Evolutionary conservation across 305 asterid genomes (phyloP).

Genomic region (Fraxinus angustifolia): DNA sequence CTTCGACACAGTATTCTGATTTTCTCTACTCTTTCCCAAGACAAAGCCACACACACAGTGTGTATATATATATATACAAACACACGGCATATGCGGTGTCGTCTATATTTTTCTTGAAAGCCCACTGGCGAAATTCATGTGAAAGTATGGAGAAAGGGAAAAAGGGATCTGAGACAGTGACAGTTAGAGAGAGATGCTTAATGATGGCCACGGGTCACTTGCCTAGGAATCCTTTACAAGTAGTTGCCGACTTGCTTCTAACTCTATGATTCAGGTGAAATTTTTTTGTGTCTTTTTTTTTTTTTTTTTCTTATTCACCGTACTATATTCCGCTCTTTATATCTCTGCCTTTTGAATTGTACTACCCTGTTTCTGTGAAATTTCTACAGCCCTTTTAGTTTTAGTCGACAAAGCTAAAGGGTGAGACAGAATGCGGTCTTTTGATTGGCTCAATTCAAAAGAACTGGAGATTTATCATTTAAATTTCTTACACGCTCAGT

Average conservation of each 20-base stretch:
- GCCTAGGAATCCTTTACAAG: constrained; percentile 33
- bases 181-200: constrained; percentile 20
- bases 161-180: constrained; percentile 50
- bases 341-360: constrained; percentile 14
- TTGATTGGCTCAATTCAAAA: constrained; percentile 7
- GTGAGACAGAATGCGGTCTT: background rate
- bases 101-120: constrained; percentile 35
- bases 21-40: background rate
- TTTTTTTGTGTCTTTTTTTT: constrained; percentile 25
- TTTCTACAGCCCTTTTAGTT: background rate
- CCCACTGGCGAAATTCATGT: constrained; percentile 65
- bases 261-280: constrained; percentile 72
- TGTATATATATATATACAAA: background rate
- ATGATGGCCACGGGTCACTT: constrained; percentile 64
- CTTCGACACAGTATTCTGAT: background rate
- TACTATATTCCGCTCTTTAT: background rate
- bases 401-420: background rate
- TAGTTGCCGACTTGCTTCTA: constrained; percentile 37
- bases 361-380: constrained; percentile 17
- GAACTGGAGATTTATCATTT: background rate
- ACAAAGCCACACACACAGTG: constrained; percentile 4
- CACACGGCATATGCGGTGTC: constrained; percentile 3
- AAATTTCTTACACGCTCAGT: background rate
- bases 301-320: constrained; percentile 16
- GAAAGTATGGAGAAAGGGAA: constrained; percentile 45